These are phyloP conservation scores for Daldinia vernicosa DNA, from an alignment of 495 filamentous ascomycete species.

Conservation along the genomic window DNA sequence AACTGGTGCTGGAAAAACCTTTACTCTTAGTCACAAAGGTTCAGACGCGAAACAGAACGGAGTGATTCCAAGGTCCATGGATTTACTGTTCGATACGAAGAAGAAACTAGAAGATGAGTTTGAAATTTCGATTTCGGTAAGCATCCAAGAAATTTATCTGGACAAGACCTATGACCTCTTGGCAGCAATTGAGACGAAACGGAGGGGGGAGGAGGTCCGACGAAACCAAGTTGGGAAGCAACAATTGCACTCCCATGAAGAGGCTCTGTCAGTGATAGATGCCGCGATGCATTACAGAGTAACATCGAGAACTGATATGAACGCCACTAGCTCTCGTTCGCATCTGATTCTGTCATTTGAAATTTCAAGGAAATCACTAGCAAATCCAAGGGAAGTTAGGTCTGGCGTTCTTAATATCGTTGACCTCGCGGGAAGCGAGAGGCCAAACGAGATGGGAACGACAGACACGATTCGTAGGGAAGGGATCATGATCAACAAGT, in stretches of 20 bases:
- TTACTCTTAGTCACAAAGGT: constrained; percentile 47
- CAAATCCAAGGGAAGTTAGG: constrained; percentile 47
- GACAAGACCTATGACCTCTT: constrained; percentile 92
- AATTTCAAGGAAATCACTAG: constrained; percentile 49
- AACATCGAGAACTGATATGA: constrained; percentile 73
- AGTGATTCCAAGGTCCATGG: constrained; percentile 89
- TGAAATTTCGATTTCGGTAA: constrained; percentile 86
- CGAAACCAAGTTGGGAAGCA: neutral
- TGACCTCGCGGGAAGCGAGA: constrained; percentile 93
- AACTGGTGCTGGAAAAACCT: constrained; percentile 60
- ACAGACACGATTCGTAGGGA: constrained; percentile 77
- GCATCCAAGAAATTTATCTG: constrained; percentile 95
- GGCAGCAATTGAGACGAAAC: constrained; percentile 62
- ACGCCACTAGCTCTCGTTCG: constrained; percentile 89
- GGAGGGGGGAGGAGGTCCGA: constrained; percentile 69
- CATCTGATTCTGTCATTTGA: constrained; percentile 94
- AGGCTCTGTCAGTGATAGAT: constrained; percentile 17
- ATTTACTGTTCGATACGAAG: constrained; percentile 80
- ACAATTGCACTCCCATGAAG: neutral
- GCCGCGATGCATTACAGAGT: constrained; percentile 1
- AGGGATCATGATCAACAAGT: constrained; percentile 95
- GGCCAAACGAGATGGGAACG: constrained; percentile 78
- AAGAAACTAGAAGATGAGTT: constrained; percentile 50
- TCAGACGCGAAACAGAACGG: constrained; percentile 76
- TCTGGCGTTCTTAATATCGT: constrained; percentile 86